A percentile compares a stretch with the other conserved stretches of the same genome.
Evolutionary conservation across 257 asterid species (phyloP).

Genomic region (Thymus quinquecostatus): DNA sequence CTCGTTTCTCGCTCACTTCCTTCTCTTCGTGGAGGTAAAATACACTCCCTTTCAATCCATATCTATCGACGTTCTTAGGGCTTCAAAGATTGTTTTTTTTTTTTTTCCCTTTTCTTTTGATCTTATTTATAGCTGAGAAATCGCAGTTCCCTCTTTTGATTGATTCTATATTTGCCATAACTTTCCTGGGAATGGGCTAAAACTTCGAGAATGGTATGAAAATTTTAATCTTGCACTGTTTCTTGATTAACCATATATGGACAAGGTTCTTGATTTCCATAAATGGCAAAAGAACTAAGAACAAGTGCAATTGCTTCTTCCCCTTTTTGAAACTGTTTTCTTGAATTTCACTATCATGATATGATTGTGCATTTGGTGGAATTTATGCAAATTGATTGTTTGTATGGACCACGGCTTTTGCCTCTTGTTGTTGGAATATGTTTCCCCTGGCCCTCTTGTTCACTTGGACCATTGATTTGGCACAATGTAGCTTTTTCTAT

Average conservation of each 20-base stretch:
- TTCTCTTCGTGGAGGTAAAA: conserved; percentile 46
- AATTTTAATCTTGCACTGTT: neutral
- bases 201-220: neutral
- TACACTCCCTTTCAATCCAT: neutral
- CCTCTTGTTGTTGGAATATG: neutral
- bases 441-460: neutral
- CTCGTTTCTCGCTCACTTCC: conserved; percentile 65
- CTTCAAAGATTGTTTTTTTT: neutral
- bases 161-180: conserved; percentile 1
- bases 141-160: neutral
- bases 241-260: neutral
- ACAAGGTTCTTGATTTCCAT: neutral
- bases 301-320: neutral
- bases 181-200: neutral
- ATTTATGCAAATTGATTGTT: neutral
- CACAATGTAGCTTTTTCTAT: neutral
- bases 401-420: neutral
- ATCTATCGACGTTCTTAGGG: neutral
- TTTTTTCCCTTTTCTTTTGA: too few species aligned
- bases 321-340: neutral
- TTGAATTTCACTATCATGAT: conserved; percentile 1
- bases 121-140: neutral
- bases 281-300: neutral
- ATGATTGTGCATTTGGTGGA: conserved; percentile 8
- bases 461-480: neutral